Conservation (phyloP, 2,329 filamentous ascomycete genomes). For the Neonectria sp. region DNA sequence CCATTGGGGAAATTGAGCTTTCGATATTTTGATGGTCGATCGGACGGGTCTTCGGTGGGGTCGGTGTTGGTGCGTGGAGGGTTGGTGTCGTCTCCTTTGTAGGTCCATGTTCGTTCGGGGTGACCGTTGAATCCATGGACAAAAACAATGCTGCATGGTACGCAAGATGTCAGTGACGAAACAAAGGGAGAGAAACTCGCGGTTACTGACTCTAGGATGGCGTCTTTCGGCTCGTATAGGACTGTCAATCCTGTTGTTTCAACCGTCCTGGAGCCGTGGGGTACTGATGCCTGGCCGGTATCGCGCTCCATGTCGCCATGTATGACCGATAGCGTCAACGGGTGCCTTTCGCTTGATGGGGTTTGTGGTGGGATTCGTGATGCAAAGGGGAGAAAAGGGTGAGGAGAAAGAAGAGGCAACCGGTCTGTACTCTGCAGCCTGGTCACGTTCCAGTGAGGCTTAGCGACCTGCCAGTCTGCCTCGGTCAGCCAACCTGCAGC, state of each 20-base stretch:
- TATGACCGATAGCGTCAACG: not conserved
- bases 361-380: not conserved
- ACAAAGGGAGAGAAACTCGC: not conserved
- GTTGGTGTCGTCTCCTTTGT: not conserved
- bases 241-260: not conserved
- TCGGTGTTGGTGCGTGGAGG: not conserved
- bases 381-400: not conserved
- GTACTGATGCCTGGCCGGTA: not conserved
- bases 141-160: not conserved
- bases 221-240: not conserved
- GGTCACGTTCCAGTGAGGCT: not conserved
- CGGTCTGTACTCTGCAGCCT: not conserved
- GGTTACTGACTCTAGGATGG: not conserved
- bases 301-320: not conserved
- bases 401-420: not conserved
- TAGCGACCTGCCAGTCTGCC: not conserved
- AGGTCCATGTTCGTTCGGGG: conserved; percentile 12
- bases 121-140: conserved; percentile 12
- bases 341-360: not conserved
- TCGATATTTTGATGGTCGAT: conserved; percentile 13
- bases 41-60: conserved; percentile 11
- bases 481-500: not conserved
- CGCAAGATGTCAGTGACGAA: not conserved
- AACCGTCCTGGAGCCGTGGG: not conserved
- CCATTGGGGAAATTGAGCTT: conserved; percentile 3